Percentiles rank a stretch among this genome's conserved stretches.
phyloP scores from a whole-genome alignment of 108 stramenopile species.

The Cyclostephanos invisitatus region DNA sequence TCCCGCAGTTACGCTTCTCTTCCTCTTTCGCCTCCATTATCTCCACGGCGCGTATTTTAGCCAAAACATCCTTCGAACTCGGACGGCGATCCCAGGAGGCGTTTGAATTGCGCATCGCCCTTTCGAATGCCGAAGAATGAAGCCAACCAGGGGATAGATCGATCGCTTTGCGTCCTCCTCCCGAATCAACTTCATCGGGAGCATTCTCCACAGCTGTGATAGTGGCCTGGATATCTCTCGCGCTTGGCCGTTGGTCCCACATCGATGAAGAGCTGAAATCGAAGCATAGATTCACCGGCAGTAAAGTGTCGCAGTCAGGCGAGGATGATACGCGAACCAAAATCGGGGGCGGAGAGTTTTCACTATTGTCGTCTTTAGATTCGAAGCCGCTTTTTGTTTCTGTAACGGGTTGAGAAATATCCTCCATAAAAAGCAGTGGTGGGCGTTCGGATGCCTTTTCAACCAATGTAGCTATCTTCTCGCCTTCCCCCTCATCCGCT shows the following conservation, averaged over 20 bases:
- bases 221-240: conserved; percentile 31
- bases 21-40: conserved; percentile 19
- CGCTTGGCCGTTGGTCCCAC: conserved; percentile 29
- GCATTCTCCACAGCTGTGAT: conserved; percentile 36
- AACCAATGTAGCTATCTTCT: not conserved
- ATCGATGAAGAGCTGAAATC: conserved; percentile 19
- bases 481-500: conserved; percentile 13
- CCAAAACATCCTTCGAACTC: conserved; percentile 43
- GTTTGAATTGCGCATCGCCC: conserved; percentile 41
- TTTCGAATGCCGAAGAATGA: conserved; percentile 39
- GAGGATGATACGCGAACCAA: conserved; percentile 27
- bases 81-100: conserved; percentile 52
- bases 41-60: conserved; percentile 44
- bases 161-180: conserved; percentile 15
- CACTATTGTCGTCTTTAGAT: not conserved
- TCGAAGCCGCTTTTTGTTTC: not conserved
- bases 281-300: not conserved
- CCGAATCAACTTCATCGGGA: conserved; percentile 20
- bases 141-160: conserved; percentile 25
- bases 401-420: not conserved
- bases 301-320: not conserved
- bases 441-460: not conserved
- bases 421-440: not conserved
- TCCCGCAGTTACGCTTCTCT: conserved; percentile 15
- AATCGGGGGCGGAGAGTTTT: conserved; percentile 22